These are phyloP conservation scores for Leptographium wingfieldii DNA, from an alignment of 2,329 filamentous ascomycete genomes.

Conservation along the genomic window DNA sequence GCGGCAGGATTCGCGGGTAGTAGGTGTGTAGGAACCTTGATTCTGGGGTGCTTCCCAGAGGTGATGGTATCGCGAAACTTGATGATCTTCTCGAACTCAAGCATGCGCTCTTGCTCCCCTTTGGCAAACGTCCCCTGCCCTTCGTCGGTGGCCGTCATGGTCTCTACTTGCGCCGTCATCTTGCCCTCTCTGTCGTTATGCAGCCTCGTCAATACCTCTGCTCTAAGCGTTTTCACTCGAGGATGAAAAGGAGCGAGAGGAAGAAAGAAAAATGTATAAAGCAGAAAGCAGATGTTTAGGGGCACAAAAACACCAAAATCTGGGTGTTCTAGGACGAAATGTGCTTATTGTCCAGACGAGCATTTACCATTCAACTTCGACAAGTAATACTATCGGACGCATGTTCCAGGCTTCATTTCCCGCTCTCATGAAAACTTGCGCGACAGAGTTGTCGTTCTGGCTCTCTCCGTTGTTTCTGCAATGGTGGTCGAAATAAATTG, in stretches of 20 bases:
- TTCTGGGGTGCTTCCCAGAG: slow-evolving; percentile 57
- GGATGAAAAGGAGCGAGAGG: not conserved
- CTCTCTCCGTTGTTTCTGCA: not conserved
- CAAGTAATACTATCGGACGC: not conserved
- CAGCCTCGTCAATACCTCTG: not conserved
- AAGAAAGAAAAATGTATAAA: not conserved
- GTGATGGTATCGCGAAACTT: slow-evolving; percentile 70
- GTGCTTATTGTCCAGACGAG: not conserved
- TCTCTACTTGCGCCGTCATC: slow-evolving; percentile 13
- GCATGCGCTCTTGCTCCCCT: slow-evolving; percentile 43
- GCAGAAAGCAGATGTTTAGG: not conserved
- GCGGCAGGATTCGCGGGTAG: not conserved
- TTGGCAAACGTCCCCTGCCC: slow-evolving; percentile 18
- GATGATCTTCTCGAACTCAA: slow-evolving; percentile 69
- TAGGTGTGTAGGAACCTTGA: slow-evolving; percentile 39
- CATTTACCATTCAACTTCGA: not conserved
- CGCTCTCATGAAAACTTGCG: not conserved
- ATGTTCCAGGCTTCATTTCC: not conserved
- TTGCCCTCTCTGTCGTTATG: not conserved
- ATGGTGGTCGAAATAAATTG: not conserved
- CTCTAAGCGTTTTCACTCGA: not conserved
- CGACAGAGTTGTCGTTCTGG: not conserved
- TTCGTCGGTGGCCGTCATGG: not conserved
- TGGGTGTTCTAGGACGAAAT: not conserved
- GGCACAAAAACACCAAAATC: not conserved